Conservation (phyloP, 306 rosid genomes). For the Prunus armeniaca region DNA sequence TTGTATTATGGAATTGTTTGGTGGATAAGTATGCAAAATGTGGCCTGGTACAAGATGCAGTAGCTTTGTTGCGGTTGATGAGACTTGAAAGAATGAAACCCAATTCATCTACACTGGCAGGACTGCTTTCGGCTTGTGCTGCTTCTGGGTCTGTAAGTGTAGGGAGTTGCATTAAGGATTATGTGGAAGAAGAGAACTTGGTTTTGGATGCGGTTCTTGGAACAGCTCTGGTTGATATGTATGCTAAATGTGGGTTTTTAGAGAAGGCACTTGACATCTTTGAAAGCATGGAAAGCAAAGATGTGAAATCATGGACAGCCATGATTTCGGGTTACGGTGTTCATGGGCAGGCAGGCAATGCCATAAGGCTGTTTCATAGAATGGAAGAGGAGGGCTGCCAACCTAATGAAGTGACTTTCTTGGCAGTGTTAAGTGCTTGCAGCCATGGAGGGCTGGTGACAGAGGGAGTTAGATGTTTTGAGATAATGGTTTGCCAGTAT, state of each 20-base stretch:
- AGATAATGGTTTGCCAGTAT: slow-evolving; percentile 50
- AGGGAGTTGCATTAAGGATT: slow-evolving; percentile 32
- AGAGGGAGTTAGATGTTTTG: slow-evolving; percentile 54
- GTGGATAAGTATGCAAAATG: slow-evolving; percentile 50
- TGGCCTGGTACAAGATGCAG: slow-evolving; percentile 48
- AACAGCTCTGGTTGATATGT: slow-evolving; percentile 65
- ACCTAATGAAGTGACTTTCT: slow-evolving; percentile 63
- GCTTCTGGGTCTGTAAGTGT: slow-evolving; percentile 41
- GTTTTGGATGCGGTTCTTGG: slow-evolving; percentile 61
- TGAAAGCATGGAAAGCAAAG: slow-evolving; percentile 50
- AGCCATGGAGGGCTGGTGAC: slow-evolving; percentile 70
- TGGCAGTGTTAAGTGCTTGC: slow-evolving; percentile 59
- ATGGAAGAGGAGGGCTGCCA: slow-evolving; percentile 56
- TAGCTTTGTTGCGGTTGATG: slow-evolving; percentile 45
- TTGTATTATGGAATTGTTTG: slow-evolving; percentile 70
- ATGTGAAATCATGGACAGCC: slow-evolving; percentile 72
- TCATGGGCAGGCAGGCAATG: slow-evolving; percentile 59
- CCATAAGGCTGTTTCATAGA: slow-evolving; percentile 38
- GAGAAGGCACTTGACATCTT: slow-evolving; percentile 53
- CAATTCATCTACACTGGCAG: slow-evolving; percentile 57
- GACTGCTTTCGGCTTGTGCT: slow-evolving; percentile 64
- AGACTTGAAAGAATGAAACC: slow-evolving; percentile 41
- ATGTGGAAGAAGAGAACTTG: slow-evolving; percentile 48
- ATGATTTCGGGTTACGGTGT: slow-evolving; percentile 64
- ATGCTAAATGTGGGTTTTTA: slow-evolving; percentile 66